Evolutionary conservation across 768 basidiomycete genomes (phyloP), one percentile per base, ranked within the genome.

Genomic region (Tylopilus subfusipes): DNA sequence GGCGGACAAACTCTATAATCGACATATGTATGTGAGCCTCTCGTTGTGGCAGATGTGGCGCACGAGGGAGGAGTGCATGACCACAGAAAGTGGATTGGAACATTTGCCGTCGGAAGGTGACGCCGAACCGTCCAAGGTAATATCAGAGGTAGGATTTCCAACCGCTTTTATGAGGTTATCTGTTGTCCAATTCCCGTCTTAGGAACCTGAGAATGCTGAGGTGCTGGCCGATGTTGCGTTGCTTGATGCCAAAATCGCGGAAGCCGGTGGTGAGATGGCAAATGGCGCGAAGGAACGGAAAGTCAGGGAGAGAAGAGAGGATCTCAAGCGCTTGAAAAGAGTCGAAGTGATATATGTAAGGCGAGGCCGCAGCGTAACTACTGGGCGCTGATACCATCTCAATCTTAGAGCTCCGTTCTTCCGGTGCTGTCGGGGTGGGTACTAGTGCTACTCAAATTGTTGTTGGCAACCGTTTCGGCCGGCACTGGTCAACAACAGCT

Each of bases 31-130:
- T 65, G 79, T 98, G 55, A 89, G 91, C 45, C 76, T 95, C 48
- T 82, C 93, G 22, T 74, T 98, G 18, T 84, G 84, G 75, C 97
- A 99, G 74, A 92, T 95, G 84, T 98, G 93, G 92, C 81, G 88
- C 67, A 90, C 93, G 18, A 79, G 97, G 61, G 95, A 98, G 70
- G 96, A 98, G 64, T 98, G 89, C 65, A 91, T 97, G 80, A 86
- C 87, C 2, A 83, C 85, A 44, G 97, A 99, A 73, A 93, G 93
- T 65, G 97, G 97, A 13, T 71, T 97, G 55, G 89, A 93, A 21
- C 80, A 81, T 60, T 79, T 90, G 75, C 86, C 88, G 29, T 74
- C 80, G 33, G 86, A 85, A 57, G 80, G 75, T 19, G 77, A 82
- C 43, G 72, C 74, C 48, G 80, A 83, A 56, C 77, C 79, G 5